phyloP scores from a whole-genome alignment of 441 rosid genomes.

The Populus hybrid region DNA sequence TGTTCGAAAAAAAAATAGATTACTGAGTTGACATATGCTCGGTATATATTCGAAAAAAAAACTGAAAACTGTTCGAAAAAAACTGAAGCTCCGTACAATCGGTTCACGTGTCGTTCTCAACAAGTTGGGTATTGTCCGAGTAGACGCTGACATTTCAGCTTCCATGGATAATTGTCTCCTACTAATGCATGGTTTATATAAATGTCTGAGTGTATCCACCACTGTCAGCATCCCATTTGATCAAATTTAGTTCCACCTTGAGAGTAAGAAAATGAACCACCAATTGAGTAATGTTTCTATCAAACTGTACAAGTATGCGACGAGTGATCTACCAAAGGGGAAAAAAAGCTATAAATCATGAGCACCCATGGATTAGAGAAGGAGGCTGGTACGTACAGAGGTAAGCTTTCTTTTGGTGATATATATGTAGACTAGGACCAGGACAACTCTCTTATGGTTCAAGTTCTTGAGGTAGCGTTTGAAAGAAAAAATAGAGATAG shows the following conservation, averaged over 20 bases:
- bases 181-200: not conserved
- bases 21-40: too few species aligned
- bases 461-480: not conserved
- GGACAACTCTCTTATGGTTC: not conserved
- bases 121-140: not conserved
- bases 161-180: not conserved
- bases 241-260: not conserved
- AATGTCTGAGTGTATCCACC: not conserved
- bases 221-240: not conserved
- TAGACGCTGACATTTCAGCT: not conserved
- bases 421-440: not conserved
- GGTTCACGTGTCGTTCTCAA: conserved; percentile 14
- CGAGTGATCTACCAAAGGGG: not conserved
- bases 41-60: too few species aligned
- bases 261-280: not conserved
- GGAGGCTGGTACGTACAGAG: not conserved
- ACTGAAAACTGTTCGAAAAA: too few species aligned
- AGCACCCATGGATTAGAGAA: not conserved
- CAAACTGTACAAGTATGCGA: not conserved
- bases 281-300: not conserved
- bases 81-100: not conserved
- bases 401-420: not conserved
- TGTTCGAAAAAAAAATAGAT: too few species aligned
- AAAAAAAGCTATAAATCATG: not conserved
- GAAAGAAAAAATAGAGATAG: too few species aligned